A percentile compares a stretch with the other conserved stretches of the same genome.
Conservation (phyloP, 2,329 filamentous ascomycete genomes). For the Trichophyton benhamiae region DNA sequence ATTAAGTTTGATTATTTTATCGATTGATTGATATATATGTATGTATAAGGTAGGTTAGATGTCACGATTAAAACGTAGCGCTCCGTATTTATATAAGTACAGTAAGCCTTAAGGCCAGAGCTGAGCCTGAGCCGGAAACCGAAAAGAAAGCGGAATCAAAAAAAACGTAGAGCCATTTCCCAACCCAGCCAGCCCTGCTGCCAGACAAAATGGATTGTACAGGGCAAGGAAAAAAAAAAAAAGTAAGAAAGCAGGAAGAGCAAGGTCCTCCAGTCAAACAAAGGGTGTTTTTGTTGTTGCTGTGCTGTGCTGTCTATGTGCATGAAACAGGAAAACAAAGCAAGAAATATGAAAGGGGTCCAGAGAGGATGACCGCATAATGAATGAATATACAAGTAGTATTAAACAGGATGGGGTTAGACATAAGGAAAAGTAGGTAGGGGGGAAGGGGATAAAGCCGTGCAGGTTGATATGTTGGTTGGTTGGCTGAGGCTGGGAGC, state of each 20-base stretch:
- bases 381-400: neutral
- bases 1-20: neutral
- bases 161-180: neutral
- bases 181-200: neutral
- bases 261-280: neutral
- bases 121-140: neutral
- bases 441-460: neutral
- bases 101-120: neutral
- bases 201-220: constrained; percentile 2
- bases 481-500: constrained; percentile 1
- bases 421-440: neutral
- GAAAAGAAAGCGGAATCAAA: neutral
- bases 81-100: constrained; percentile 2
- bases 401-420: neutral
- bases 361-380: neutral
- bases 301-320: constrained; percentile 1
- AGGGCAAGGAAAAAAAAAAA: neutral
- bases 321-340: constrained; percentile 1
- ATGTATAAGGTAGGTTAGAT: neutral
- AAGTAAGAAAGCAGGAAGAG: neutral
- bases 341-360: neutral
- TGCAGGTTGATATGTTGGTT: neutral
- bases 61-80: neutral
- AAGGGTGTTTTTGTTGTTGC: neutral
- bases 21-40: neutral